Percentiles rank a stretch among this genome's conserved stretches.
phyloP scores from a whole-genome alignment of 371 early-diverging fungal species.

The Zychaea mexicana region DNA sequence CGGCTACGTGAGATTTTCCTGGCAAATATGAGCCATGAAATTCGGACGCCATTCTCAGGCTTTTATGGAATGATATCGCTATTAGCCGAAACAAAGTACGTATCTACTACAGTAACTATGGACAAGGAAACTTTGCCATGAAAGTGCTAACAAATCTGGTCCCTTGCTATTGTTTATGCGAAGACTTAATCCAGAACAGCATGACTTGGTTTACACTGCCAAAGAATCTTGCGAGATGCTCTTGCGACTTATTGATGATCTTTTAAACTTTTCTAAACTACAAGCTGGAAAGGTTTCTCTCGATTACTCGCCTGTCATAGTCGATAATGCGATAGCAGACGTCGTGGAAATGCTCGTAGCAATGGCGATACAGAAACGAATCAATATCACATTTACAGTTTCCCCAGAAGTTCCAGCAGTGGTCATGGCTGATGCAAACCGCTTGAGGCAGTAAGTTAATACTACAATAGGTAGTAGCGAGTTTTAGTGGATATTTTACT shows the following conservation, averaged over 20 bases:
- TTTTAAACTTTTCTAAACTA: constrained; percentile 64
- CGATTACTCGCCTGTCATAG: constrained; percentile 49
- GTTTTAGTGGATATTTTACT: too few species aligned
- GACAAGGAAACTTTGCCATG: too few species aligned
- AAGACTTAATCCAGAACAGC: constrained; percentile 51
- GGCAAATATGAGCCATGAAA: constrained; percentile 63
- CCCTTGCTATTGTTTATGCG: not conserved
- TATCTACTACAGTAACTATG: not conserved
- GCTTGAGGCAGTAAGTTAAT: constrained; percentile 37
- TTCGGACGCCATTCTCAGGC: constrained; percentile 61
- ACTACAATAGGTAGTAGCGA: too few species aligned
- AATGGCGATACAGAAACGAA: constrained; percentile 51
- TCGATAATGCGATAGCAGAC: constrained; percentile 57
- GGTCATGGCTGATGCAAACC: constrained; percentile 53
- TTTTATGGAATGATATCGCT: constrained; percentile 64
- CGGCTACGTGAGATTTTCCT: constrained; percentile 53
- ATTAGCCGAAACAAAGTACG: constrained; percentile 47
- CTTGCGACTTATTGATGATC: constrained; percentile 61
- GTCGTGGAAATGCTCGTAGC: constrained; percentile 59
- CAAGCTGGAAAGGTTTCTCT: constrained; percentile 63
- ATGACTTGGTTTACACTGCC: constrained; percentile 59
- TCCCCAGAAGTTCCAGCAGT: constrained; percentile 35
- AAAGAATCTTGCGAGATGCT: constrained; percentile 61
- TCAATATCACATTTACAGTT: constrained; percentile 48
- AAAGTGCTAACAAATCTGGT: too few species aligned